phyloP scores from a whole-genome alignment of 352 stramenopile genomes.

The Globisporangium acanthophoron region DNA sequence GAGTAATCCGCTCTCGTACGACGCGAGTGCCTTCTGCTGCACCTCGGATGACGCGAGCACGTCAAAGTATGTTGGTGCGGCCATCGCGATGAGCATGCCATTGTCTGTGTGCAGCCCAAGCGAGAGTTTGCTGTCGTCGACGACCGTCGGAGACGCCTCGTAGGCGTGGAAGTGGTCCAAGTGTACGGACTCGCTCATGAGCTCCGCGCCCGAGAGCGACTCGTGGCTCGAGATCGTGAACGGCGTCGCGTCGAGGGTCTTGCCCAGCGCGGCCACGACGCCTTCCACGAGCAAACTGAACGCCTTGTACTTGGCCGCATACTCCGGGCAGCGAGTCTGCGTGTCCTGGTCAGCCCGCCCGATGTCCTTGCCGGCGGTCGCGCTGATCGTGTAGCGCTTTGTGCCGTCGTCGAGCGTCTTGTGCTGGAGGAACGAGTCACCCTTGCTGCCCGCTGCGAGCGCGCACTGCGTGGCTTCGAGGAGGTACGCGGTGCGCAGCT shows the following conservation, averaged over 20 bases:
- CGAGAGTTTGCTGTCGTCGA: constrained; percentile 27
- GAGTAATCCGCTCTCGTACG: constrained; percentile 34
- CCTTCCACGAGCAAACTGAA: constrained; percentile 38
- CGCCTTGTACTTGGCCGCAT: constrained; percentile 29
- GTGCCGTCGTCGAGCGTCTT: constrained; percentile 53
- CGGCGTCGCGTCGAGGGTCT: constrained; percentile 28
- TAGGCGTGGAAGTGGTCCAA: constrained; percentile 71
- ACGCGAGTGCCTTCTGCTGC: constrained; percentile 16
- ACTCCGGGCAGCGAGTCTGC: constrained; percentile 26
- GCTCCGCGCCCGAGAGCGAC: constrained; percentile 24
- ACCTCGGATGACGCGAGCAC: constrained; percentile 14
- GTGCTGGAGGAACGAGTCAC: constrained; percentile 22
- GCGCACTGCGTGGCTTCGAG: constrained; percentile 30
- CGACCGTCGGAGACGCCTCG: constrained; percentile 18
- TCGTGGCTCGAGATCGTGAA: constrained; percentile 31
- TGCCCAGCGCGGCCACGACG: constrained; percentile 32
- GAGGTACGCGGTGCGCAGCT: constrained; percentile 30
- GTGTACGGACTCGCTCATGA: constrained; percentile 37
- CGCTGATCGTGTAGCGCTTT: constrained; percentile 35
- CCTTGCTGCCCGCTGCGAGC: constrained; percentile 16
- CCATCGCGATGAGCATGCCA: constrained; percentile 50
- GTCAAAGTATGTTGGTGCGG: constrained; percentile 40
- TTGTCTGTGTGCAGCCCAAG: constrained; percentile 54
- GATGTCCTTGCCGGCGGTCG: constrained; percentile 34
- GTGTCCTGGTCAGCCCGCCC: constrained; percentile 14